These are phyloP conservation scores for Hyphopichia pseudoburtonii DNA, from an alignment of 1,139 yeast species.

Conservation along the genomic window DNA sequence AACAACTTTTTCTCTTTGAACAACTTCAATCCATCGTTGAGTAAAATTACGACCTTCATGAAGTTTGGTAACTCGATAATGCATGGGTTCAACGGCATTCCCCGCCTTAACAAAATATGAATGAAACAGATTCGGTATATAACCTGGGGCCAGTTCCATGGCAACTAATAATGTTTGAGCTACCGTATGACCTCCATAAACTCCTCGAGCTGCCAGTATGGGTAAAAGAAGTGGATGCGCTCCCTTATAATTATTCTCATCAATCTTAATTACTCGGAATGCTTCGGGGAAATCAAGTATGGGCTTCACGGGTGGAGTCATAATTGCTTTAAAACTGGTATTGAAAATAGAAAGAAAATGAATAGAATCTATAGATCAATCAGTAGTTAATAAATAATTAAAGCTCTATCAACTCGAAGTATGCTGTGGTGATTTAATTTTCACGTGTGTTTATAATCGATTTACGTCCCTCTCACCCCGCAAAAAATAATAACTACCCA, in stretches of 20 bases:
- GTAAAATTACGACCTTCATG: conserved; percentile 34
- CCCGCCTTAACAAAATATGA: conserved; percentile 50
- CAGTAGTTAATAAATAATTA: no score
- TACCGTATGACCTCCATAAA: conserved; percentile 77
- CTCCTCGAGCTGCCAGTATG: conserved; percentile 60
- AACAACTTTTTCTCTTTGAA: conserved; percentile 29
- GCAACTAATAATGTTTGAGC: conserved; percentile 74
- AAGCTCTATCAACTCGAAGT: no score
- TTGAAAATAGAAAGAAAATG: no score
- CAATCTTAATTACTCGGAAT: conserved; percentile 31
- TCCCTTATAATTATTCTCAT: conserved; percentile 32
- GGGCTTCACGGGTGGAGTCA: no score
- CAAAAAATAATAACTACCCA: no score
- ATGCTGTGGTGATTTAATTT: no score
- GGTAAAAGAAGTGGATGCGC: conserved; percentile 41
- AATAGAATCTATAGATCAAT: no score
- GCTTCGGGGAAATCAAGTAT: conserved; percentile 41
- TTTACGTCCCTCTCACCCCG: no score
- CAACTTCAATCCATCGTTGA: conserved; percentile 26
- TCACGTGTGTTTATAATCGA: no score
- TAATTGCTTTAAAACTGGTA: no score
- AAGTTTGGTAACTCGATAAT: conserved; percentile 57
- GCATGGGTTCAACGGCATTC: conserved; percentile 44
- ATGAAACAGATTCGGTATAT: conserved; percentile 40
- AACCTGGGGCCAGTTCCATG: conserved; percentile 36